A percentile compares a stretch with the other conserved stretches of the same genome.
These are phyloP conservation scores for Hypoxylon sp. DNA, from an alignment of 2,329 filamentous ascomycete genomes.

Conservation along the genomic window DNA sequence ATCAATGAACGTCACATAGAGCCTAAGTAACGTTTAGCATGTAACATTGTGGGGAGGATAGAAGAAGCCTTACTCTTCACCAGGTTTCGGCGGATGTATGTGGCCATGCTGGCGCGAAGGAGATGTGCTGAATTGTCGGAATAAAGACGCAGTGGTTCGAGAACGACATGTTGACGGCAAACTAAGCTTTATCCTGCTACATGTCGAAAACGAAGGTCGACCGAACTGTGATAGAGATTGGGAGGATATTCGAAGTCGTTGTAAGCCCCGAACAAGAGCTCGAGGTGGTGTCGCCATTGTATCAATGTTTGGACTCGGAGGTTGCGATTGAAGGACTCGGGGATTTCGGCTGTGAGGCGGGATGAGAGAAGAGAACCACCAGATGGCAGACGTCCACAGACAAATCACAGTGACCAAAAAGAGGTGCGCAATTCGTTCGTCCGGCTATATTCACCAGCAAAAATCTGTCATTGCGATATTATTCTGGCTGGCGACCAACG, in stretches of 20 bases:
- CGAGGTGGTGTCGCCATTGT: slow-evolving; percentile 45
- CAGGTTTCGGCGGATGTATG: slow-evolving; percentile 84
- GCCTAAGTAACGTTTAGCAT: slow-evolving; percentile 63
- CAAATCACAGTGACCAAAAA: neutral
- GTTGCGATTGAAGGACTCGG: slow-evolving; percentile 20
- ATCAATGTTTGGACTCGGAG: slow-evolving; percentile 9
- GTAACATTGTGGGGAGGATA: slow-evolving; percentile 5
- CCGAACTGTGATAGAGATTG: slow-evolving; percentile 25
- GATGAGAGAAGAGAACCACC: slow-evolving; percentile 31
- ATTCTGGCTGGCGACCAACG: slow-evolving; percentile 27
- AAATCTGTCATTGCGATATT: slow-evolving; percentile 33
- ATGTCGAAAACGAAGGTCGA: slow-evolving; percentile 22
- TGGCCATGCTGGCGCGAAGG: slow-evolving; percentile 78
- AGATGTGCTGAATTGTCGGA: slow-evolving; percentile 76
- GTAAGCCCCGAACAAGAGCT: slow-evolving; percentile 35
- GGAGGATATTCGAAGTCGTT: slow-evolving; percentile 29
- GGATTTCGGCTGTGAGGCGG: slow-evolving; percentile 29
- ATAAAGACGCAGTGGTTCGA: slow-evolving; percentile 20
- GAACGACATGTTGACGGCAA: slow-evolving; percentile 31
- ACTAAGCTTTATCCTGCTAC: slow-evolving; percentile 44
- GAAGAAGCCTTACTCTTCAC: slow-evolving; percentile 81
- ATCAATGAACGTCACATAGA: slow-evolving; percentile 92
- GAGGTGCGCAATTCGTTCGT: slow-evolving; percentile 9
- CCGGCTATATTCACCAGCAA: slow-evolving; percentile 6
- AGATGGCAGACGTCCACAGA: neutral